A percentile compares a stretch with the other conserved stretches of the same genome.
Evolutionary conservation across 169 alveolate species (phyloP).

Genomic region (Besnoitia besnoiti): DNA sequence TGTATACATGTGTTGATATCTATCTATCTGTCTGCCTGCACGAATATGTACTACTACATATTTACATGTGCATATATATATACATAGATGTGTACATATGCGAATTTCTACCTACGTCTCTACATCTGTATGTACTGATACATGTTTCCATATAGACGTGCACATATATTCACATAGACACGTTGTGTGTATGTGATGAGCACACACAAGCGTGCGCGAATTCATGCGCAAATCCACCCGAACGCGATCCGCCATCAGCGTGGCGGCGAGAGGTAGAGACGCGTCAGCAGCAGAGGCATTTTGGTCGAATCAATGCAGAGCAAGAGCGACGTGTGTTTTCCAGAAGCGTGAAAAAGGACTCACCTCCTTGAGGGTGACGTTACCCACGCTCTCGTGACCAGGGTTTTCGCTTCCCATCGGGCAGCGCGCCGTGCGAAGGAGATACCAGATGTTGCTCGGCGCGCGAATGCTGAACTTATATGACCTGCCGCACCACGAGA

Average conservation of each 20-base stretch:
- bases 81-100: neutral
- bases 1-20: no score
- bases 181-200: neutral
- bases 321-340: no score
- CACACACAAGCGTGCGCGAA: neutral
- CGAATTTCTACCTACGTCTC: neutral
- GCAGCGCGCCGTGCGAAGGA: conserved; percentile 86
- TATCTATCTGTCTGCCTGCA: no score
- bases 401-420: conserved; percentile 87
- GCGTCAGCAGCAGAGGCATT: no score
- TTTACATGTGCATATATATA: neutral
- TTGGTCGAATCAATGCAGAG: no score
- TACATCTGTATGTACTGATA: neutral
- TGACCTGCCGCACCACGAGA: conserved; percentile 72
- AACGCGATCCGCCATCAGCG: no score
- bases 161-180: no score
- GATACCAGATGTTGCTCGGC: conserved; percentile 89
- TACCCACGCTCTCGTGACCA: conserved; percentile 84
- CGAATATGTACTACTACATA: no score
- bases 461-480: conserved; percentile 86
- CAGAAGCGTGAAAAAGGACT: no score
- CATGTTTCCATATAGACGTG: neutral
- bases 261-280: no score
- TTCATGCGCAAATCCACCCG: no score
- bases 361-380: conserved; percentile 87